Conservation (phyloP, 2,329 filamentous ascomycete species). For the Cytospora piceae region DNA sequence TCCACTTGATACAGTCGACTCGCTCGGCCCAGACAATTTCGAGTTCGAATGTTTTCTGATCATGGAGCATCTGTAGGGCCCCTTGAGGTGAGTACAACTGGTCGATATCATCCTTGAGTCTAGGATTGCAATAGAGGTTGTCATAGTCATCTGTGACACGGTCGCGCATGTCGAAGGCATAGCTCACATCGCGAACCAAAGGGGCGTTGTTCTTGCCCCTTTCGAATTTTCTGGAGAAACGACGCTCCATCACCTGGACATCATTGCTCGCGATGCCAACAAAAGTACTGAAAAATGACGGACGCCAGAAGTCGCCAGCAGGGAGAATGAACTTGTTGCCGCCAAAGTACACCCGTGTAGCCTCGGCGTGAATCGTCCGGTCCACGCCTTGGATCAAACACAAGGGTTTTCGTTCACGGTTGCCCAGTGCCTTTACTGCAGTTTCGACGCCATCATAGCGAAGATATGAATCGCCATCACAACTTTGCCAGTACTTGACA, state of each 20-base stretch:
- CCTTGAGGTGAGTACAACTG: not conserved
- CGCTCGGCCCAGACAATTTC: constrained; percentile 19
- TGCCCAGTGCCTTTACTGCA: not conserved
- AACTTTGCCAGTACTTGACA: not conserved
- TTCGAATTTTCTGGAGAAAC: not conserved
- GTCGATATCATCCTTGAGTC: not conserved
- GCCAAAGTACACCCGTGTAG: constrained; percentile 12
- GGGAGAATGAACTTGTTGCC: constrained; percentile 23
- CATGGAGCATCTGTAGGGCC: constrained; percentile 13
- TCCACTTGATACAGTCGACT: constrained; percentile 21
- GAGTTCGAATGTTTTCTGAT: not conserved
- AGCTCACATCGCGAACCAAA: constrained; percentile 24
- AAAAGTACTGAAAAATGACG: not conserved
- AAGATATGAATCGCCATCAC: not conserved
- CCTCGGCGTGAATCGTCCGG: constrained; percentile 13
- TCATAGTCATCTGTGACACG: not conserved
- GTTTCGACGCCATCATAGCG: constrained; percentile 4
- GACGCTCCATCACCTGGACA: not conserved
- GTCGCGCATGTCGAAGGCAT: constrained; percentile 27
- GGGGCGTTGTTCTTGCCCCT: not conserved
- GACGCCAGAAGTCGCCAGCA: not conserved
- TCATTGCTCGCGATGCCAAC: not conserved
- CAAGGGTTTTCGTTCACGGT: not conserved
- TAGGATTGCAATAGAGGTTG: not conserved
- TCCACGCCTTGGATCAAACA: constrained; percentile 22